Percentiles rank a stretch among this genome's conserved stretches.
These are phyloP conservation scores for Coniochaeta prunicola DNA, from an alignment of 2,329 filamentous ascomycete species.

Conservation along the genomic window DNA sequence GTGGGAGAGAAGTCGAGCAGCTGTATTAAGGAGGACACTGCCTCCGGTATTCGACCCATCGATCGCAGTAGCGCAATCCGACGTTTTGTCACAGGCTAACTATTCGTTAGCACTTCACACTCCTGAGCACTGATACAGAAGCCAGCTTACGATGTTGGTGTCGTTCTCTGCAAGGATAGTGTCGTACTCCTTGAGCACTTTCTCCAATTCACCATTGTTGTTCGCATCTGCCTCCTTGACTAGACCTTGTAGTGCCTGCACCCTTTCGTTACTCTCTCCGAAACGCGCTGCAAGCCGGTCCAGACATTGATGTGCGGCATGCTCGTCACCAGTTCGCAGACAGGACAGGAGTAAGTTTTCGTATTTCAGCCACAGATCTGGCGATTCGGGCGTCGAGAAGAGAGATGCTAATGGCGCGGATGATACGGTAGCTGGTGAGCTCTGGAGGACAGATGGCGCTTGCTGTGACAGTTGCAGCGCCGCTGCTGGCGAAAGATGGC, in stretches of 20 bases:
- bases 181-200: constrained; percentile 71
- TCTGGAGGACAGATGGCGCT: constrained; percentile 49
- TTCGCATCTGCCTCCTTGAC: constrained; percentile 76
- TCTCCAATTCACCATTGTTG: constrained; percentile 56
- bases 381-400: constrained; percentile 56
- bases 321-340: constrained; percentile 76
- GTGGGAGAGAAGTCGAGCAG: constrained; percentile 80
- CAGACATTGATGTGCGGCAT: constrained; percentile 67
- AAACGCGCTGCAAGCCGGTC: constrained; percentile 73
- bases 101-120: constrained; percentile 19
- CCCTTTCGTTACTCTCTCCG: constrained; percentile 73
- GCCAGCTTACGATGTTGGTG: constrained; percentile 65
- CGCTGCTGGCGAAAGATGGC: constrained; percentile 46
- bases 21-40: constrained; percentile 64
- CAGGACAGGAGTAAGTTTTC: constrained; percentile 84
- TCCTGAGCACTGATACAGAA: neutral
- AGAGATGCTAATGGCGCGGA: constrained; percentile 46
- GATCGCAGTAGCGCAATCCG: constrained; percentile 72
- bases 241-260: constrained; percentile 76
- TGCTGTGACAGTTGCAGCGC: constrained; percentile 53
- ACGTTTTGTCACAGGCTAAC: constrained; percentile 75
- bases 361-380: constrained; percentile 76
- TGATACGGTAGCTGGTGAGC: constrained; percentile 45
- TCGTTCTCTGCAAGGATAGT: constrained; percentile 64
- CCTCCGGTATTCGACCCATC: constrained; percentile 62